Percentiles rank a stretch among this genome's conserved stretches.
Evolutionary conservation across 805 yeast species (phyloP).

Genomic region (Kodamaea kaohsiungensis): DNA sequence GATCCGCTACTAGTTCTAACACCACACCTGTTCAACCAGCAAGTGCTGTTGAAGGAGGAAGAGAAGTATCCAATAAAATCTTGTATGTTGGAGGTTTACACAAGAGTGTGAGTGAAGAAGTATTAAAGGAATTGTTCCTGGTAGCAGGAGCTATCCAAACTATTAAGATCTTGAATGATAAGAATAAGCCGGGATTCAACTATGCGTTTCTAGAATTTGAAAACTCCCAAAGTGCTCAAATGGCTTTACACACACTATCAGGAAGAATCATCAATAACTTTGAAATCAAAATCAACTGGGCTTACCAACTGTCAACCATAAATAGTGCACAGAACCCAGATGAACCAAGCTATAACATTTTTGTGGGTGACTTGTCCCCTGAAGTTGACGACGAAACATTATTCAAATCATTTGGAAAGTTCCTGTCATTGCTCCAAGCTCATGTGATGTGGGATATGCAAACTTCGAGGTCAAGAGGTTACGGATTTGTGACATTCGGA

Average conservation of each 20-base stretch:
- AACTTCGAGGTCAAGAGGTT: constrained; percentile 87
- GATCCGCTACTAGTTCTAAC: not conserved
- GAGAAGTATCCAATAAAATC: constrained; percentile 72
- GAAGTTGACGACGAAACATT: constrained; percentile 81
- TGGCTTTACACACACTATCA: constrained; percentile 61
- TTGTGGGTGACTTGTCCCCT: constrained; percentile 82
- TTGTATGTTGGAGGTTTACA: constrained; percentile 77
- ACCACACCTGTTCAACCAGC: constrained; percentile 44
- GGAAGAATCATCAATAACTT: constrained; percentile 56
- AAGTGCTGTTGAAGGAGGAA: constrained; percentile 77
- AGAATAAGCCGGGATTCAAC: constrained; percentile 69
- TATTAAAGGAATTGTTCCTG: constrained; percentile 61
- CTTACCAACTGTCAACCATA: constrained; percentile 77
- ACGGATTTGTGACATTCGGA: constrained; percentile 82
- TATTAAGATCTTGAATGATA: constrained; percentile 74
- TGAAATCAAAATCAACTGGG: constrained; percentile 74
- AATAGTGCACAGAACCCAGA: constrained; percentile 40
- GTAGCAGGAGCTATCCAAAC: constrained; percentile 60
- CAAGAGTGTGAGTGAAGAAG: constrained; percentile 63
- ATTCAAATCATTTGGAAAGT: constrained; percentile 54
- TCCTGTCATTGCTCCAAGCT: constrained; percentile 69
- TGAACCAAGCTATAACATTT: constrained; percentile 64
- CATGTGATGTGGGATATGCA: constrained; percentile 98
- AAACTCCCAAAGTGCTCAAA: constrained; percentile 55
- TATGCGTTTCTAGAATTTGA: constrained; percentile 84